Evolutionary conservation across 306 rosid genomes (phyloP).

Genomic region (Nissolia schottii): DNA sequence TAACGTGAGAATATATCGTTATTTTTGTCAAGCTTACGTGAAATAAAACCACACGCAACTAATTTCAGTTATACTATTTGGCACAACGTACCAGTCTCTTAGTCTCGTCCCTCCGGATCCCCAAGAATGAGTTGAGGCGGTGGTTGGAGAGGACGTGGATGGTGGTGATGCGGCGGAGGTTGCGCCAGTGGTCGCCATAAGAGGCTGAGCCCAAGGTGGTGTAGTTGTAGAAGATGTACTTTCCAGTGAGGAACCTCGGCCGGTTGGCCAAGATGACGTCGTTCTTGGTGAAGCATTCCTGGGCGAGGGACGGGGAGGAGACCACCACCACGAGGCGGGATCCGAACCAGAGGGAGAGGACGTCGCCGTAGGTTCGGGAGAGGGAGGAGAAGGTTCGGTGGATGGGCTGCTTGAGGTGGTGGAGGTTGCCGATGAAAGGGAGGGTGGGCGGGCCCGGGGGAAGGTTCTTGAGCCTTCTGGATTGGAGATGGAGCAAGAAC

Average conservation of each 20-base stretch:
- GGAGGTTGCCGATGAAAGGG: conserved; percentile 30
- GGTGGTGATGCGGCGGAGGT: conserved; percentile 28
- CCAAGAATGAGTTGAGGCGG: conserved; percentile 25
- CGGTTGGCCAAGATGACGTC: conserved; percentile 20
- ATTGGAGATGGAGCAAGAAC: background rate
- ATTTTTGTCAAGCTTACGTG: no score
- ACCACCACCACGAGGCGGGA: conserved; percentile 18
- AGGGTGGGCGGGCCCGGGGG: conserved; percentile 27
- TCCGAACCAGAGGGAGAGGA: conserved; percentile 26
- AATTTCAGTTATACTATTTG: no score
- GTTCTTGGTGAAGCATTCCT: conserved; percentile 17
- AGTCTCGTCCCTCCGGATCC: conserved; percentile 15
- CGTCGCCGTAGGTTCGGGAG: conserved; percentile 11
- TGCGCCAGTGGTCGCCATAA: conserved; percentile 34
- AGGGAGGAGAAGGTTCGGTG: conserved; percentile 20
- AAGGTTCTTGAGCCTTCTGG: conserved; percentile 9
- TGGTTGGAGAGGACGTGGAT: conserved; percentile 22
- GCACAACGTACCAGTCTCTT: background rate
- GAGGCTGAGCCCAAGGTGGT: conserved; percentile 3
- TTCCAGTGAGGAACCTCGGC: background rate
- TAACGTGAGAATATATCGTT: no score
- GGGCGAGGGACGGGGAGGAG: conserved; percentile 3
- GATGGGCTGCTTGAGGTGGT: conserved; percentile 25
- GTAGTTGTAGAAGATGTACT: conserved; percentile 19
- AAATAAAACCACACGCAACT: no score